Base-by-base conservation (phyloP, 306 rosid genomes). In the Alnus glutinosa region DNA sequence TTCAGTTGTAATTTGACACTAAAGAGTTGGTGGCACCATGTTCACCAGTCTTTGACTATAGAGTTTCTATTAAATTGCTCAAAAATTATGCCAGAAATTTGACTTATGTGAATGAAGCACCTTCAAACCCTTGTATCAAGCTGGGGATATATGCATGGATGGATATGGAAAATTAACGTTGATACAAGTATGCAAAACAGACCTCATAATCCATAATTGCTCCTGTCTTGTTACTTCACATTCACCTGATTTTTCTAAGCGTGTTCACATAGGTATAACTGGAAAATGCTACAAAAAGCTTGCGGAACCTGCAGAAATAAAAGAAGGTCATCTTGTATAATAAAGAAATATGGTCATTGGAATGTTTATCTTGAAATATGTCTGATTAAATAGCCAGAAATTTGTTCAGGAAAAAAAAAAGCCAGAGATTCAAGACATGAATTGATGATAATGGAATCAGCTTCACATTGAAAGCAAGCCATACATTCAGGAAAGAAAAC, bases 181-280 rank as follows among this genome's bases (percentile, higher is more conserved):
- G 66, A 28, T 5, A 5, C 46, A 1, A 42, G 7, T 42, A 1
- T 42, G 46, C 46, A 1, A 5, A 42, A 42, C 6, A 42, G 46
- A 42, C 46, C 46, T 42, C 46, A 42, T 42, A 42, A 42, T 59
- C 30, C 80, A 52, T 52, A 49, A 11, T 55, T 30, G 19, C 50
- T 66, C 78, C 64, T 18, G 12, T 52, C 44, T 3, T 49, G 73
- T 39, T 73, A 73, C 76, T 57, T 88, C 79, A 7, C 49, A n/a
- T 54, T 14, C 28, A 75, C 62, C 78, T 19, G 36, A 88, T 83
- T 88, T 77, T 88, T 82, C 83, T 86, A 18, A 89, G 93, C 3
- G 94, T 88, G 87, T 94, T 92, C 86, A 89, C 87, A 63, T 92
- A 92, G 10, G 97, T 90, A 77, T 91, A 94, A 82, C 98, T 94